Base-by-base conservation (phyloP, 176 grass and related monocot genomes). In the Tillandsia fasciculata region DNA sequence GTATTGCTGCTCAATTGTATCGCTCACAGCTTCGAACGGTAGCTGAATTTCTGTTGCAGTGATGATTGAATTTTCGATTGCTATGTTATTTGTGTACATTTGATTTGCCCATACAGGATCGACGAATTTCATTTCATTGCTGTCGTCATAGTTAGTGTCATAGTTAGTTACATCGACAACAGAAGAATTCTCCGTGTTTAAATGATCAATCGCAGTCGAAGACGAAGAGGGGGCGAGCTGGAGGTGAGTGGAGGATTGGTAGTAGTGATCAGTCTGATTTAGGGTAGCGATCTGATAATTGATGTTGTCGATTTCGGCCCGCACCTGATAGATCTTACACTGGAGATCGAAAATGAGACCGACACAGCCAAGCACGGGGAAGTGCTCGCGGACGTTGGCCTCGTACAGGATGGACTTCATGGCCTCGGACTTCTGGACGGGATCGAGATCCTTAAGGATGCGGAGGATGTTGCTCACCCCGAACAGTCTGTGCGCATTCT, bases 391-490 rank as follows among this genome's bases (percentile, higher is more conserved):
- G 7, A 12, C 0, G 47, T 63, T 53, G 65, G 85, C 48, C 70
- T 88, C 69, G 59, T 64, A 75, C 6, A 81, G 11, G 52, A 83
- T 50, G 20, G 74, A 63, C 0, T 22, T 26, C 85, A 84, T 77
- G 64, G 70, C 75, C 13, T 50, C 70, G 48, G 53, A 49, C 9
- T 64, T 68, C 1, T 59, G 33, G 49, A 15, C 48, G 10, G 53
- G 75, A 0, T 70, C 67, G 0, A 77, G 66, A 8, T 1, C 1
- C 47, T 0, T 0, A 11, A 84, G 24, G 2, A 72, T 64, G 8
- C 50, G 64, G 13, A 75, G 52, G 13, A 82, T 78, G 13, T 65
- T 84, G 18, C 53, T 72, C 10, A 84, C 48, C 29, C 86, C 82
- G 51, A 85, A 85, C 33, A 85, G 64, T 2, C 68, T 64, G 13